Conservation (phyloP, 1,284 basidiomycete species). For the Amylostereum areolatum region DNA sequence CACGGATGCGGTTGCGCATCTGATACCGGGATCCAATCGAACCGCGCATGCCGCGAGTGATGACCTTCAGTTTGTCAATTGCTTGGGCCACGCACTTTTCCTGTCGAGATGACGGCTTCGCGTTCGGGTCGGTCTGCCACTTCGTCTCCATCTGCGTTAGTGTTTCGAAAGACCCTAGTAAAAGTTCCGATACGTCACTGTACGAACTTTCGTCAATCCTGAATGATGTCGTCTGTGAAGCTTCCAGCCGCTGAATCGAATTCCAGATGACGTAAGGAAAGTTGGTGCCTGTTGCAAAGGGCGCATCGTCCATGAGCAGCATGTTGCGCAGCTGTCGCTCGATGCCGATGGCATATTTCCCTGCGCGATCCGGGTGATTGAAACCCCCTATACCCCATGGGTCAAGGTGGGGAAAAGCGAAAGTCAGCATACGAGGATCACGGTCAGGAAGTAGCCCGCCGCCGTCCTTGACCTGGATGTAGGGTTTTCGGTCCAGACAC, state of each 20-base stretch:
- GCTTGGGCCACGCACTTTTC: neutral
- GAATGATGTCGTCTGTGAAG: neutral
- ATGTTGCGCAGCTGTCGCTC: neutral
- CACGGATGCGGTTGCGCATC: conserved; percentile 5
- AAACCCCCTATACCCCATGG: conserved; percentile 6
- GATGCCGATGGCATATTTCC: neutral
- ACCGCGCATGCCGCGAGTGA: neutral
- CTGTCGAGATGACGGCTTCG: neutral
- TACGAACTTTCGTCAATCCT: no score
- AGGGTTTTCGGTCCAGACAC: neutral
- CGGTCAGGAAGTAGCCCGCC: neutral
- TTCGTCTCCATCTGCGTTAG: neutral
- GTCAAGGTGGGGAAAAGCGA: conserved; percentile 5
- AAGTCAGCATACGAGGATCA: conserved; percentile 2
- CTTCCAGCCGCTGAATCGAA: neutral
- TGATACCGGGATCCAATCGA: neutral
- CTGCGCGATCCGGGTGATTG: neutral
- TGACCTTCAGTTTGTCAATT: neutral
- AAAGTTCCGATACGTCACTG: no score
- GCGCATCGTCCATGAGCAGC: neutral
- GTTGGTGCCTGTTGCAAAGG: neutral
- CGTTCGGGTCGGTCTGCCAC: neutral
- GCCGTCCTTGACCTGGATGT: neutral
- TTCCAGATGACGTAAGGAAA: neutral
- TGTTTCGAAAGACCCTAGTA: neutral